These are phyloP conservation scores for Brassica incana DNA, from an alignment of 345 rosid species.

Conservation along the genomic window DNA sequence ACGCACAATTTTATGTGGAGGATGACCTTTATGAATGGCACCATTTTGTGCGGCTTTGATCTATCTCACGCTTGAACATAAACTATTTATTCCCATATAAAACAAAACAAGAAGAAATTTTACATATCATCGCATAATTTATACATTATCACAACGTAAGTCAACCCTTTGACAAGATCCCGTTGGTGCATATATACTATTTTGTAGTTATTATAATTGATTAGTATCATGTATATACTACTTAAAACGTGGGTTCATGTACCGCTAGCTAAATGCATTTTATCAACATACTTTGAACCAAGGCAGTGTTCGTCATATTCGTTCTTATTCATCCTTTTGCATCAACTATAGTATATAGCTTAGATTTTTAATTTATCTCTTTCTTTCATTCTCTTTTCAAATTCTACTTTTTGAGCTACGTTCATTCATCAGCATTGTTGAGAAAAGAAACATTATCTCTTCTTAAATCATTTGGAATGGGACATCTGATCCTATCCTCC, in stretches of 20 bases:
- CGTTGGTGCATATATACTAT: slow-evolving; percentile 30
- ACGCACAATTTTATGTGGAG: slow-evolving; percentile 24
- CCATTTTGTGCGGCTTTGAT: slow-evolving; percentile 11
- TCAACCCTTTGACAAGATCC: slow-evolving; percentile 38
- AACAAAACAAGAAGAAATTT: not conserved
- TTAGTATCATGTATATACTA: slow-evolving; percentile 9
- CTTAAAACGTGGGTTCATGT: slow-evolving; percentile 32
- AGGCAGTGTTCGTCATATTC: slow-evolving; percentile 36
- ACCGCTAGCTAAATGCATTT: slow-evolving; percentile 31
- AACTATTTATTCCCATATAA: not conserved
- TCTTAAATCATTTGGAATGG: slow-evolving; percentile 11
- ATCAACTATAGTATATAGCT: slow-evolving; percentile 15
- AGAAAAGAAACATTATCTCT: not conserved
- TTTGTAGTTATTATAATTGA: not conserved
- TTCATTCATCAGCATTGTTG: slow-evolving; percentile 32
- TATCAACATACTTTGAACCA: slow-evolving; percentile 39
- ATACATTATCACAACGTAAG: slow-evolving; percentile 35
- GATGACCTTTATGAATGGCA: slow-evolving; percentile 6
- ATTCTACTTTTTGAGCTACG: slow-evolving; percentile 26
- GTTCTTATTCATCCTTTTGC: slow-evolving; percentile 20
- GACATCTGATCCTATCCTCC: not conserved
- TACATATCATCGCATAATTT: not conserved
- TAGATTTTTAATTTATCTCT: slow-evolving; percentile 11
- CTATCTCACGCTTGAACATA: slow-evolving; percentile 11
- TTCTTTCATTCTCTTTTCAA: slow-evolving; percentile 3